Conservation (phyloP, 768 basidiomycete species). For the Auriscalpium microsporum region DNA sequence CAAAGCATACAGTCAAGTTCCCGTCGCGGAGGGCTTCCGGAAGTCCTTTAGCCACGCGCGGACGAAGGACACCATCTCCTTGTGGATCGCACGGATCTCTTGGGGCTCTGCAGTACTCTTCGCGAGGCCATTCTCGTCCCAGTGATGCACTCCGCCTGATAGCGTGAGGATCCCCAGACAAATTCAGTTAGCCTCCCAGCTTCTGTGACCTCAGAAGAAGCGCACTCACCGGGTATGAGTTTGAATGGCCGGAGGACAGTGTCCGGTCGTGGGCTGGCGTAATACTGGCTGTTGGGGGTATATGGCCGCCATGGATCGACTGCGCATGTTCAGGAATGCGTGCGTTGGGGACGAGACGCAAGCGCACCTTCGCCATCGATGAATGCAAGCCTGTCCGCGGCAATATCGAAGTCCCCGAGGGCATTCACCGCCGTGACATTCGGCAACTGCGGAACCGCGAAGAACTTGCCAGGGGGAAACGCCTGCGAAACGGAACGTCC, state of each 20-base stretch:
- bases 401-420: constrained; percentile 76
- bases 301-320: constrained; percentile 89
- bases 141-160: constrained; percentile 66
- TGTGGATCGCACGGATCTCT: constrained; percentile 74
- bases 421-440: constrained; percentile 78
- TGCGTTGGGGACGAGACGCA: neutral
- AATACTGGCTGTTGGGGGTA: constrained; percentile 66
- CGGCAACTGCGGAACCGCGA: constrained; percentile 62
- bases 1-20: no score
- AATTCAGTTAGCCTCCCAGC: neutral
- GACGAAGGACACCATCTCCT: constrained; percentile 74
- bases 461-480: constrained; percentile 69
- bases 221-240: constrained; percentile 63
- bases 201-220: neutral
- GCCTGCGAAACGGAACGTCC: constrained; percentile 35
- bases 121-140: constrained; percentile 66
- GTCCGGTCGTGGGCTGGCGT: constrained; percentile 60
- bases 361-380: constrained; percentile 72
- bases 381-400: constrained; percentile 77
- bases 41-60: constrained; percentile 56
- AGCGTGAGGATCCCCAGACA: neutral
- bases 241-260: constrained; percentile 76
- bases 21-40: neutral
- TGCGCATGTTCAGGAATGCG: constrained; percentile 18
- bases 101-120: constrained; percentile 58